Conservation (phyloP, 768 basidiomycete genomes). For the Amanita thiersii region DNA sequence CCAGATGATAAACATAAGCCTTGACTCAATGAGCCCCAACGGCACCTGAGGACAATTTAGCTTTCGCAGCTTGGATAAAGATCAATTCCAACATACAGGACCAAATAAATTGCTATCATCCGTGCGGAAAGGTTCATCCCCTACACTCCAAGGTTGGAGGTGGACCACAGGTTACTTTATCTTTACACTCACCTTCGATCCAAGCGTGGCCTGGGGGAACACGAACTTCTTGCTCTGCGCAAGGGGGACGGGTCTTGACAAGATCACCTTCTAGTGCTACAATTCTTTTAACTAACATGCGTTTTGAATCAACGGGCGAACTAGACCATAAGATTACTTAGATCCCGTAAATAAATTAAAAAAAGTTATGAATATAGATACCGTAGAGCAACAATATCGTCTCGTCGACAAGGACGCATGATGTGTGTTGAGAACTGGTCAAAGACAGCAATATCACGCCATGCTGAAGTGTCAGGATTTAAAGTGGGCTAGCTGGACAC, state of each 20-base stretch:
- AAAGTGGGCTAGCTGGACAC: conserved; percentile 52
- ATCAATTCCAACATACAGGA: conserved; percentile 33
- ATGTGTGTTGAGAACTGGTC: conserved; percentile 38
- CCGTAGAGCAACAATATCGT: conserved; percentile 63
- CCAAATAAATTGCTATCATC: conserved; percentile 71
- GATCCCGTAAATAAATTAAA: not conserved
- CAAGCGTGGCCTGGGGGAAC: conserved; percentile 62
- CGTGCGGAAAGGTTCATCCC: conserved; percentile 59
- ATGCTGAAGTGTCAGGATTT: conserved; percentile 59
- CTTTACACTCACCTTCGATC: conserved; percentile 53
- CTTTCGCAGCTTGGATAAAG: not conserved
- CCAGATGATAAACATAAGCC: conserved; percentile 42
- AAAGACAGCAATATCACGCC: conserved; percentile 58
- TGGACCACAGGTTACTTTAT: not conserved
- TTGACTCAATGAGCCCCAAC: conserved; percentile 41
- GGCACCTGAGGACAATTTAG: conserved; percentile 26
- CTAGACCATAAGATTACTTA: conserved; percentile 22
- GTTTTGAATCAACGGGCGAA: conserved; percentile 47
- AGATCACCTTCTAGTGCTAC: conserved; percentile 54
- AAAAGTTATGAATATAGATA: conserved; percentile 14
- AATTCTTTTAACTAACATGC: conserved; percentile 58
- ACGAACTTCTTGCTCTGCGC: conserved; percentile 41
- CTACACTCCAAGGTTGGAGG: conserved; percentile 21
- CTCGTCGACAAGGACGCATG: conserved; percentile 31
- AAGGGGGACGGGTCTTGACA: conserved; percentile 63